A percentile compares a stretch with the other conserved stretches of the same genome.
These are phyloP conservation scores for Shiraia bambusicola DNA, from an alignment of 2,329 filamentous ascomycete species.

Conservation along the genomic window DNA sequence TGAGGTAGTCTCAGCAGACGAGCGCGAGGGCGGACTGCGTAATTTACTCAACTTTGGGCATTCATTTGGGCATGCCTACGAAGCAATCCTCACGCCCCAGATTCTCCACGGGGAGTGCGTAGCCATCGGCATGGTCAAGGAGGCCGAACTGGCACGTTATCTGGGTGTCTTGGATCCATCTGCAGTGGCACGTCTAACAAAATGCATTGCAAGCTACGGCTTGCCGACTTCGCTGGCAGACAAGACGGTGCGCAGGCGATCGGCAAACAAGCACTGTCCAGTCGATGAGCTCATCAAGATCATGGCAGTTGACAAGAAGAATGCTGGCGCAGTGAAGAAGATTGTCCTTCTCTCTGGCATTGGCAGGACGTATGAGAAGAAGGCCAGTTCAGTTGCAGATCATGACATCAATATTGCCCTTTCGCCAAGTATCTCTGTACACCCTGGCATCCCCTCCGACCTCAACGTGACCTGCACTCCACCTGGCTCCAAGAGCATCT, in stretches of 20 bases:
- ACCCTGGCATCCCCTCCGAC: slow-evolving; percentile 66
- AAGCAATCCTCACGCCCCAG: slow-evolving; percentile 93
- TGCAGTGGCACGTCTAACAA: slow-evolving; percentile 84
- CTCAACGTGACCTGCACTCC: slow-evolving; percentile 77
- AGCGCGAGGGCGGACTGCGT: slow-evolving; percentile 88
- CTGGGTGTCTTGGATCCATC: slow-evolving; percentile 81
- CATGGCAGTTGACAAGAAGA: slow-evolving; percentile 99
- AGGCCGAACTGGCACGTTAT: slow-evolving; percentile 88
- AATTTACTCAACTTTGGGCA: slow-evolving; percentile 98
- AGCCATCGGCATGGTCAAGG: slow-evolving; percentile 97
- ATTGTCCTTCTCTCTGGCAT: slow-evolving; percentile 90
- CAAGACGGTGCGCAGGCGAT: slow-evolving; percentile 76
- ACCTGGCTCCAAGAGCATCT: slow-evolving; percentile 96
- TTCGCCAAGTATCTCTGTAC: slow-evolving; percentile 74
- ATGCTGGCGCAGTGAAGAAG: slow-evolving; percentile 92
- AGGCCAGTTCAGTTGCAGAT: slow-evolving; percentile 87
- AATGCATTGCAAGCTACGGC: slow-evolving; percentile 93
- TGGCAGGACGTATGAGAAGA: slow-evolving; percentile 81
- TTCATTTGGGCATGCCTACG: slow-evolving; percentile 94
- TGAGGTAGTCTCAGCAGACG: slow-evolving; percentile 88
- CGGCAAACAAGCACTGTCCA: slow-evolving; percentile 82
- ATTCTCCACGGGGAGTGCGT: slow-evolving; percentile 95
- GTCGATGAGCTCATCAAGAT: slow-evolving; percentile 84
- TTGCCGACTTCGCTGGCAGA: slow-evolving; percentile 84
- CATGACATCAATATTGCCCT: slow-evolving; percentile 79